Evolutionary conservation across 2,329 filamentous ascomycete species (phyloP), one percentile per base, ranked within the genome.

Genomic region (Penicillium sp.): DNA sequence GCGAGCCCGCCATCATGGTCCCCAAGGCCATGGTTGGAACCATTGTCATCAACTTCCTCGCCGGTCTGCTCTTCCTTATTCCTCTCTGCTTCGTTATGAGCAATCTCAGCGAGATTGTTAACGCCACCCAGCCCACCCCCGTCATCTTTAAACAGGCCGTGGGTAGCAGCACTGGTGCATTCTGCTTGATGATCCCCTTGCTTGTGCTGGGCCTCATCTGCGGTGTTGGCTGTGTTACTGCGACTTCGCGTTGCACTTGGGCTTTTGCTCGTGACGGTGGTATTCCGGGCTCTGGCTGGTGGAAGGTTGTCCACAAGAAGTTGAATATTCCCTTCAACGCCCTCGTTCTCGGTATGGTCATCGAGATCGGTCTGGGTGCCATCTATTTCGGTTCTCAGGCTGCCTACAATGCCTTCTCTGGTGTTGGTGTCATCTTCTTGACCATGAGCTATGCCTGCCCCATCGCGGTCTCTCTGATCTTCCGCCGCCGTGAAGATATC

Each of bases 321-420:
- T 80, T 90, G 37, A 84, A 87, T 52, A 85, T 92, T 47, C 90
- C 90, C 0, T 74, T 92, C 6, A 85, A 81, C 77, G 87, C 86
- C 0, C 79, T 92, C 14, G 74, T 85, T 4, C 77, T 92, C 2
- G 88, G 87, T 0, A 87, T 88, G 0, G 67, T 80, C 0, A 82
- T 92, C 45, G 87, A 90, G 69, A 88, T 86, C 61, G 73, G 90
- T 16, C 81, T 92, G 0, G 89, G 88, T 0, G 80, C 88, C 54
- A 91, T 92, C 70, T 92, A 90, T 76, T 90, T 92, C 60, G 89
- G 89, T n/a, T 89, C 86, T 1, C 82, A 83, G 0, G 87, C 88
- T 0, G 89, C 89, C 0, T 92, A 92, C 77, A 88, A 87, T 75
- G 86, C 85, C n/a, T 92, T 92, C 71, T 91, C 88, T 0, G 88